Conservation (phyloP, 2,329 filamentous ascomycete species). For the Stagonosporopsis chrysanthemi region DNA sequence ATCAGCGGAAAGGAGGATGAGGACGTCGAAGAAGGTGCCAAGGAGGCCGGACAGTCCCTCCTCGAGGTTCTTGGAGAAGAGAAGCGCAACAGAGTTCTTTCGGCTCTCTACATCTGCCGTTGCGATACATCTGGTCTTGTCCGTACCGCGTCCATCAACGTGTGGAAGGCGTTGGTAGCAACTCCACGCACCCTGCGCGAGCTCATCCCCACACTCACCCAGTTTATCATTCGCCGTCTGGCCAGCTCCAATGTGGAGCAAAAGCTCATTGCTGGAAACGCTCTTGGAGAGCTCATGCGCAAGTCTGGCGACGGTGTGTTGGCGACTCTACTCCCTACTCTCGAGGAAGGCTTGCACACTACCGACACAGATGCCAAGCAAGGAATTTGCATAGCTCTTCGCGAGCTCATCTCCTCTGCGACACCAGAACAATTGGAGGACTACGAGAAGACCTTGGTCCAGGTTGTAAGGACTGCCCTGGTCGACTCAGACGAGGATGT, state of each 20-base stretch:
- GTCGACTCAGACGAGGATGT: slow-evolving; percentile 91
- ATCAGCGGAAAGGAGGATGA: slow-evolving; percentile 80
- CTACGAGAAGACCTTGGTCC: slow-evolving; percentile 93
- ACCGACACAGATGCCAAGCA: slow-evolving; percentile 93
- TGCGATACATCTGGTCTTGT: slow-evolving; percentile 95
- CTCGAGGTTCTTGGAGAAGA: slow-evolving; percentile 94
- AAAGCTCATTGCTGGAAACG: slow-evolving; percentile 97
- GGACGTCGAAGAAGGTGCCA: slow-evolving; percentile 80
- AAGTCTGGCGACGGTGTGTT: slow-evolving; percentile 96
- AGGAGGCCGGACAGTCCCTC: slow-evolving; percentile 90
- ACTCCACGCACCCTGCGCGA: slow-evolving; percentile 93
- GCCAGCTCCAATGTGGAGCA: slow-evolving; percentile 98
- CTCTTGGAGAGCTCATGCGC: slow-evolving; percentile 93
- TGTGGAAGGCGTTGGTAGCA: slow-evolving; percentile 97
- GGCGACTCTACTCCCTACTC: slow-evolving; percentile 83
- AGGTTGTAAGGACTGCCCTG: slow-evolving; percentile 89
- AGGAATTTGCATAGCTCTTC: slow-evolving; percentile 94
- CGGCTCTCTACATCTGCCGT: slow-evolving; percentile 96
- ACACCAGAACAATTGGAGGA: slow-evolving; percentile 89
- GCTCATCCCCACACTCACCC: slow-evolving; percentile 90
- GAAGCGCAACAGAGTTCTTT: slow-evolving; percentile 94
- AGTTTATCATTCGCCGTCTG: slow-evolving; percentile 90
- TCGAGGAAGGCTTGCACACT: slow-evolving; percentile 90
- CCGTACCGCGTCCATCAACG: slow-evolving; percentile 84
- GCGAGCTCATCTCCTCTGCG: slow-evolving; percentile 90